Percentiles rank a stretch among this genome's conserved stretches.
Conservation (phyloP, 2,329 filamentous ascomycete species). For the Epichloe amarillans region DNA sequence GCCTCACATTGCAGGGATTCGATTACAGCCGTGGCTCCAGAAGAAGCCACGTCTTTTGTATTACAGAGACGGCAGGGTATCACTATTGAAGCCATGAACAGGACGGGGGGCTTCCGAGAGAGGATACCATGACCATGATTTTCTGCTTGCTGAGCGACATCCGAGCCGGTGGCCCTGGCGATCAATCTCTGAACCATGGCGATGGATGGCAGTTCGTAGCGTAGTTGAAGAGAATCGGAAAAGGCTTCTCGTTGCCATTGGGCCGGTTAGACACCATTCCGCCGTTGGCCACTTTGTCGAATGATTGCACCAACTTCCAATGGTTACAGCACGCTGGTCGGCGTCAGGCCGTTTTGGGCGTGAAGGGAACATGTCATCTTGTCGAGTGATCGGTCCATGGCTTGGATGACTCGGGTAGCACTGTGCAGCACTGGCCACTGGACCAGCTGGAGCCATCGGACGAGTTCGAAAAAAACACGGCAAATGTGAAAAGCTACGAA, state of each 20-base stretch:
- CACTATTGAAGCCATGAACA: neutral
- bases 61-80: neutral
- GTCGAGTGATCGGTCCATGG: neutral
- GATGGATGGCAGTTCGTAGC: neutral
- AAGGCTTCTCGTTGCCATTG: neutral
- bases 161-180: neutral
- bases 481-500: neutral
- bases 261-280: neutral
- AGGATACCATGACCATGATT: neutral
- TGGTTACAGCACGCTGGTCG: neutral
- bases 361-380: neutral
- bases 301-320: neutral
- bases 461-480: neutral
- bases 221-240: neutral
- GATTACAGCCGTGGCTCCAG: slow-evolving; percentile 1
- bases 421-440: neutral
- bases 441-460: neutral
- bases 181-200: neutral
- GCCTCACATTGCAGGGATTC: neutral
- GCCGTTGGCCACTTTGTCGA: neutral
- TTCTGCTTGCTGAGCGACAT: neutral
- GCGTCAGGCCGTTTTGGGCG: neutral
- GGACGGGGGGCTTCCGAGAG: neutral
- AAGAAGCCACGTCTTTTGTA: neutral
- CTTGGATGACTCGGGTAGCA: neutral